Evolutionary conservation across 331 rosid genomes (phyloP), one percentile per base, ranked within the genome.

Genomic region (Quercus lobata): DNA sequence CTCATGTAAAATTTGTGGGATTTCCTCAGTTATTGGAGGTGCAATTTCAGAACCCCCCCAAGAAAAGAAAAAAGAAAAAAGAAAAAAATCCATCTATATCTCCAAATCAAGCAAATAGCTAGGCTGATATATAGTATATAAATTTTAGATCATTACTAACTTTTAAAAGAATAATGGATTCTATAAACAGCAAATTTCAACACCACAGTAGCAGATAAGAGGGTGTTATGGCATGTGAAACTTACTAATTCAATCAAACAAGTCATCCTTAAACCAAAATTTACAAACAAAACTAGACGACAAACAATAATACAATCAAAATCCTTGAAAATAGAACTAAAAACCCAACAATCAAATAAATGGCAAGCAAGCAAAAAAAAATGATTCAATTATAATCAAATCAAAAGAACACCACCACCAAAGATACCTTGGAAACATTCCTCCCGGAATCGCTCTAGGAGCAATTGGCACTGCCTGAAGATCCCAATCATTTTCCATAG

Each of bases 401-500:
- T n/a, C 35, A 69, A 46, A 74, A 61, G 32, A 73, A 57, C 57
- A 70, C 71, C 9, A 70, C 29, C 29, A 17, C n/a, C 29, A n/a
- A 75, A 46, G 7, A 75, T 86, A 93, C 98, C 98, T 89, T 0
- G 94, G 87, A 78, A 96, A 90, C 79, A 92, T 81, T 78, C 88
- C 90, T 78, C 88, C 90, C n/a, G 90, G 88, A 52, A 92, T 91
- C 2, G 90, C 60, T 82, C 91, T 88, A 34, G 82, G 79, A 49
- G 98, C 83, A 84, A 96, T 84, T 25, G 98, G 92, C 49, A 96
- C 90, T 6, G 97, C 97, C 86, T 96, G 99, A 61, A 96, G 93
- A 92, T 90, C 97, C 98, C 99, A 96, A 82, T 91, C 97, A 77
- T 81, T 89, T 83, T 96, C 99, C 98, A 96, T 96, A 76, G 97